Evolutionary conservation across 306 rosid species (phyloP).

Genomic region (Cicer judaicum): DNA sequence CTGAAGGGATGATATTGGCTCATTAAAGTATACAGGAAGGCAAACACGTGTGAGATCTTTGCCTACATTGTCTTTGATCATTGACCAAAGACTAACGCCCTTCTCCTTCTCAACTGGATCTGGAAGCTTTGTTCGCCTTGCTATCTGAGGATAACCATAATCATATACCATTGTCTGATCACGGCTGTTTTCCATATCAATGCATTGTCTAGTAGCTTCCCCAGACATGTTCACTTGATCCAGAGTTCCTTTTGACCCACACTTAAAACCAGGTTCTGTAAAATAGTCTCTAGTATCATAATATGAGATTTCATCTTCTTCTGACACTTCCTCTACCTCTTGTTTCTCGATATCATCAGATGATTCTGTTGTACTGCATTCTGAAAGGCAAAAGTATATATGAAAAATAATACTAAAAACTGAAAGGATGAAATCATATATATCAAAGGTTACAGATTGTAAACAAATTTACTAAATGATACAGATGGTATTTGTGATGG

Average conservation of each 20-base stretch:
- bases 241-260: slow-evolving; percentile 54
- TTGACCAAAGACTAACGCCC: slow-evolving; percentile 95
- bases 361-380: slow-evolving; percentile 93
- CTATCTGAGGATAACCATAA: slow-evolving; percentile 54
- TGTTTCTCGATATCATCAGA: slow-evolving; percentile 91
- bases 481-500: not conserved
- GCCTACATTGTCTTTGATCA: slow-evolving; percentile 98
- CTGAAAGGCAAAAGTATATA: slow-evolving; percentile 53
- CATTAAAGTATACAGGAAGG: slow-evolving; percentile 98
- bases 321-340: slow-evolving; percentile 89
- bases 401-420: slow-evolving; percentile 27
- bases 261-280: slow-evolving; percentile 59
- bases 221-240: slow-evolving; percentile 47
- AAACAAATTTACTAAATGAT: slow-evolving; percentile 24
- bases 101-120: slow-evolving; percentile 95
- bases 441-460: slow-evolving; percentile 30
- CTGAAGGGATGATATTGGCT: slow-evolving; percentile 97
- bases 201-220: slow-evolving; percentile 48
- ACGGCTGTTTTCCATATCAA: slow-evolving; percentile 54
- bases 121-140: slow-evolving; percentile 86
- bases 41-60: slow-evolving; percentile 96
- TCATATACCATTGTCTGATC: slow-evolving; percentile 42
- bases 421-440: slow-evolving; percentile 28
- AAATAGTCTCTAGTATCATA: slow-evolving; percentile 76
- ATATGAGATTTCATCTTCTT: slow-evolving; percentile 78